Percentiles rank a stretch among this genome's conserved stretches.
These are phyloP conservation scores for Asterella californica DNA, from an alignment of 225 moss, liverwort and hornwort genomes.

Conservation along the genomic window DNA sequence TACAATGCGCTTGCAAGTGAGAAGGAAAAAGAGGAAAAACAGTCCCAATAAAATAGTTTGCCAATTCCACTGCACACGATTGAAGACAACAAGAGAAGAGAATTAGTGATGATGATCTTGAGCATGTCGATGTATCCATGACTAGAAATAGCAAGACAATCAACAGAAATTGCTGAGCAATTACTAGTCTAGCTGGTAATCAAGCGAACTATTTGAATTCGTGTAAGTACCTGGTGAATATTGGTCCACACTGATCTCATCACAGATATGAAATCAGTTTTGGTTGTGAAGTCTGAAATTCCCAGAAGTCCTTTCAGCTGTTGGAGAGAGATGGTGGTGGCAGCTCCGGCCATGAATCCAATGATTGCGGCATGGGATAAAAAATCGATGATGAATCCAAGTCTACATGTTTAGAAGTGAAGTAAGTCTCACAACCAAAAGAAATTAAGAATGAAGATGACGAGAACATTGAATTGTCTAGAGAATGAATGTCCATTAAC, in stretches of 20 bases:
- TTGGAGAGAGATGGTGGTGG: slow-evolving; percentile 63
- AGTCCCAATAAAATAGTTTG: slow-evolving; percentile 54
- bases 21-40: slow-evolving; percentile 49
- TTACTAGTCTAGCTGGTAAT: too few species aligned
- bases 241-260: slow-evolving; percentile 38
- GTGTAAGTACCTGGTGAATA: slow-evolving; percentile 35
- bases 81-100: neutral
- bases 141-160: neutral
- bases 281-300: slow-evolving; percentile 50
- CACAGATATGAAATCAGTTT: slow-evolving; percentile 52
- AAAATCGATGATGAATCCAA: slow-evolving; percentile 70
- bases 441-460: neutral
- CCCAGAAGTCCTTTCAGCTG: slow-evolving; percentile 63
- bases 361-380: slow-evolving; percentile 65
- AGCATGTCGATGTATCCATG: too few species aligned
- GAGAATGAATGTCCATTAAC: too few species aligned
- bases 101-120: neutral
- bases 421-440: neutral
- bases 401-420: slow-evolving; percentile 15
- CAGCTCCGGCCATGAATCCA: slow-evolving; percentile 81
- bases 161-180: neutral
- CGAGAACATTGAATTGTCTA: neutral
- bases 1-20: slow-evolving; percentile 28
- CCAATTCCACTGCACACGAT: slow-evolving; percentile 54
- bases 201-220: too few species aligned